Evolutionary conservation across 2,329 filamentous ascomycete species (phyloP), one percentile per base, ranked within the genome.

Genomic region (Hirsutella minnesotensis): DNA sequence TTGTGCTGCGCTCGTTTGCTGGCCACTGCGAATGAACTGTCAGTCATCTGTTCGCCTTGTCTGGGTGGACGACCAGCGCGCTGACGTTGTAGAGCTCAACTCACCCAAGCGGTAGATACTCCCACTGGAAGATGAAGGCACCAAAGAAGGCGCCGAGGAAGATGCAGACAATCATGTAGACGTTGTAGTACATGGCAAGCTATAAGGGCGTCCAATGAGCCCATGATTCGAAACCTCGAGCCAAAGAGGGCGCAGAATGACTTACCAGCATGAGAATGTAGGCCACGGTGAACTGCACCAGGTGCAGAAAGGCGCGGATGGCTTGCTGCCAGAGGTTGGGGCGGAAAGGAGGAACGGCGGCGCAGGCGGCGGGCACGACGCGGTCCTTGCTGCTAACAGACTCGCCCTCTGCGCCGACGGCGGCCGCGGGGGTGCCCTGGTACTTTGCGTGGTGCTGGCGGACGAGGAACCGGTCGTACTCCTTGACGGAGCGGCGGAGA

Each of bases 151-250:
- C 77, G 2, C 86, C 86, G 43, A 90, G 73, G 48, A 90, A 76
- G 58, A 92, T 86, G 51, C 79, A 86, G 46, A 90, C 81, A 58
- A 92, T 85, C 48, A 92, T 72, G 61, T 86, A 92, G 9, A 80
- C 77, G 51, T 77, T 78, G 62, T 72, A 79, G 57, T 77, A 77
- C 71, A 77, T 76, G 48, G 70, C 71, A n/a, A 65, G 62, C 48
- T 55, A 63, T 44, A 19, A 15, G 5, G 9, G 15, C 15, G 13
- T 8, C 12, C 15, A 12, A 13, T 34, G 5, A 37, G 22, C n/a
- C n/a, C n/a, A n/a, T n/a, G n/a, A n/a, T n/a, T n/a, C n/a, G n/a
- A n/a, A n/a, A n/a, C n/a, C n/a, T n/a, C n/a, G n/a, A n/a, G 35
- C 35, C 9, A 7, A 34, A 38, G 24, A 18, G 4, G 27, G 12